These are phyloP conservation scores for Macrotyloma uniflorum DNA, from an alignment of 306 rosid species.

Conservation along the genomic window DNA sequence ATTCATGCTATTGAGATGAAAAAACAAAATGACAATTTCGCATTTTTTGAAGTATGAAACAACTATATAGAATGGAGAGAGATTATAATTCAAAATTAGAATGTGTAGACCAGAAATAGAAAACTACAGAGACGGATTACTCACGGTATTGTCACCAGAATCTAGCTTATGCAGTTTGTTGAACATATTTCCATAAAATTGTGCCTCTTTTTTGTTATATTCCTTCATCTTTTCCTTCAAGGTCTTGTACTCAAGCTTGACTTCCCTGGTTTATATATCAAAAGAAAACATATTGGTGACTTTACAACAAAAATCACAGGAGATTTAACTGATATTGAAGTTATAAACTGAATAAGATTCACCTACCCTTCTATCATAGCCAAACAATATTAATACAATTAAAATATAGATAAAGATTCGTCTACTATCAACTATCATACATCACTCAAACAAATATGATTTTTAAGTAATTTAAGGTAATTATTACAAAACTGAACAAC, in stretches of 20 bases:
- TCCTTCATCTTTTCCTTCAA: conserved; percentile 86
- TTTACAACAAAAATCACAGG: neutral
- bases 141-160: conserved; percentile 46
- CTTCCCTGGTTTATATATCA: conserved; percentile 58
- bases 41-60: neutral
- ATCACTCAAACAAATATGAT: neutral
- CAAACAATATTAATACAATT: neutral
- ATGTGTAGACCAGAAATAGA: neutral
- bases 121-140: neutral
- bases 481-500: neutral
- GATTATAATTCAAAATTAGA: neutral
- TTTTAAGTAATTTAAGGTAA: neutral
- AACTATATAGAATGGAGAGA: neutral
- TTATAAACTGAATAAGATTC: neutral
- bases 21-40: neutral
- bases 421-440: neutral
- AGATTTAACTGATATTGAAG: neutral
- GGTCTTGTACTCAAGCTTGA: conserved; percentile 75
- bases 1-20: neutral
- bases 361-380: neutral
- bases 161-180: conserved; percentile 62
- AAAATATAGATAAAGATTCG: neutral
- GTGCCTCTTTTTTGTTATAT: conserved; percentile 67
- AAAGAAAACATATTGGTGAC: neutral
- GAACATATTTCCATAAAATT: conserved; percentile 87